These are phyloP conservation scores for Exophiala viscosa DNA, from an alignment of 2,329 filamentous ascomycete genomes.

Conservation along the genomic window DNA sequence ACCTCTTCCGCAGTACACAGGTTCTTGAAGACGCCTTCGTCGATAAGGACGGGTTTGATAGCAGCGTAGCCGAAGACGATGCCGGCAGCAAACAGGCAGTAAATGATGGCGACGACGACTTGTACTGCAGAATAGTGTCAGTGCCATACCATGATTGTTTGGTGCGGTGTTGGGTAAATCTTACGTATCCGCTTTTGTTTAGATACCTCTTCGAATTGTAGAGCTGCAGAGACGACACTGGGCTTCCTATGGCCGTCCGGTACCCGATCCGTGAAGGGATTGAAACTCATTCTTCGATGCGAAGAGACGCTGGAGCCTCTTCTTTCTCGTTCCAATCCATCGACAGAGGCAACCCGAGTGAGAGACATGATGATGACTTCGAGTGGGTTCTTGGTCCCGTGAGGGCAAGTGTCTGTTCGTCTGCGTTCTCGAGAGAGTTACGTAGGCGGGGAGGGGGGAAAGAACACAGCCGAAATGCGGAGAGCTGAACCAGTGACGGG, in stretches of 20 bases:
- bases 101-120: slow-evolving; percentile 64
- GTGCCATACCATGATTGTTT: neutral
- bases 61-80: slow-evolving; percentile 82
- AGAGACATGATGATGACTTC: slow-evolving; percentile 37
- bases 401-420: neutral
- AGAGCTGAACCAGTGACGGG: no score
- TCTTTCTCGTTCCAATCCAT: slow-evolving; percentile 39
- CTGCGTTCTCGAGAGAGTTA: no score
- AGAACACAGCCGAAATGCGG: no score
- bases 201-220: slow-evolving; percentile 44
- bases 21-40: slow-evolving; percentile 67
- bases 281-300: slow-evolving; percentile 40
- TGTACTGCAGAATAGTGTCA: slow-evolving; percentile 53
- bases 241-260: slow-evolving; percentile 32
- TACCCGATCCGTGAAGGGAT: slow-evolving; percentile 40
- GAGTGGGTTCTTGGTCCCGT: slow-evolving; percentile 1
- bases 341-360: slow-evolving; percentile 41
- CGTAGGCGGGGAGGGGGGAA: no score
- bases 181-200: slow-evolving; percentile 51
- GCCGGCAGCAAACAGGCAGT: slow-evolving; percentile 74
- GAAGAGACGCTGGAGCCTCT: slow-evolving; percentile 34
- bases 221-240: slow-evolving; percentile 21
- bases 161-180: slow-evolving; percentile 19
- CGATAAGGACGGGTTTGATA: slow-evolving; percentile 73
- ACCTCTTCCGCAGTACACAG: slow-evolving; percentile 56